phyloP scores from a whole-genome alignment of 2,329 filamentous ascomycete species.

The Sporothrix inflata region DNA sequence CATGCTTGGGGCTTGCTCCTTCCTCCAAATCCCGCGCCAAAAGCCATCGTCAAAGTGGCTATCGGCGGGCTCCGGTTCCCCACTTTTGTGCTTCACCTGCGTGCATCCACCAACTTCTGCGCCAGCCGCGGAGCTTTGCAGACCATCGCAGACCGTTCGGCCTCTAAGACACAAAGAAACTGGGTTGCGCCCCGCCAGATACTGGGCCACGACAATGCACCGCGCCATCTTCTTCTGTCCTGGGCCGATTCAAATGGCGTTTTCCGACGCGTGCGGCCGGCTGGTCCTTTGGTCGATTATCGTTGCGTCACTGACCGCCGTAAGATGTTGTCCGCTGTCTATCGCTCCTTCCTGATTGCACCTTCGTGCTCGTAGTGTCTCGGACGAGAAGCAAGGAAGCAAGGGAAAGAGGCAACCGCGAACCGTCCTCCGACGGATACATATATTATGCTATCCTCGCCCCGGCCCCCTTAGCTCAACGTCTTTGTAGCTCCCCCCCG shows the following conservation, averaged over 20 bases:
- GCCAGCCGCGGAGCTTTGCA: conserved; percentile 14
- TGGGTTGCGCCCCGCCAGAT: conserved; percentile 15
- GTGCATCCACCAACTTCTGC: not conserved
- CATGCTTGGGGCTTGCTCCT: conserved; percentile 5
- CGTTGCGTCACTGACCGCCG: conserved; percentile 15
- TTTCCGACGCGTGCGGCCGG: conserved; percentile 30
- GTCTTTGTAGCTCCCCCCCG: not conserved
- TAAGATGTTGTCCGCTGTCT: not conserved
- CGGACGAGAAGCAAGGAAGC: conserved; percentile 8
- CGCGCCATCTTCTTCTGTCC: conserved; percentile 25
- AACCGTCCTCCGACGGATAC: not conserved
- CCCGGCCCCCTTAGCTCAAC: not conserved
- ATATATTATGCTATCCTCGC: conserved; percentile 19
- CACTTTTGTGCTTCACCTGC: conserved; percentile 19
- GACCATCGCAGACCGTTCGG: not conserved
- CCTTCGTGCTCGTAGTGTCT: not conserved
- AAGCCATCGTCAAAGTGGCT: conserved; percentile 31
- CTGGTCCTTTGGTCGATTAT: not conserved
- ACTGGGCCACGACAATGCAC: conserved; percentile 2
- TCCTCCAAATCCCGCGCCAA: conserved; percentile 20
- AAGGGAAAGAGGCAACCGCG: conserved; percentile 14
- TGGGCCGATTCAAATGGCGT: conserved; percentile 32
- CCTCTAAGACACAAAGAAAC: conserved; percentile 12
- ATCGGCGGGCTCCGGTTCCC: conserved; percentile 37
- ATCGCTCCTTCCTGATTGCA: conserved; percentile 23